Percentiles rank a stretch among this genome's conserved stretches.
Conservation (phyloP, 1,284 basidiomycete genomes). For the Gymnopus androsaceus region DNA sequence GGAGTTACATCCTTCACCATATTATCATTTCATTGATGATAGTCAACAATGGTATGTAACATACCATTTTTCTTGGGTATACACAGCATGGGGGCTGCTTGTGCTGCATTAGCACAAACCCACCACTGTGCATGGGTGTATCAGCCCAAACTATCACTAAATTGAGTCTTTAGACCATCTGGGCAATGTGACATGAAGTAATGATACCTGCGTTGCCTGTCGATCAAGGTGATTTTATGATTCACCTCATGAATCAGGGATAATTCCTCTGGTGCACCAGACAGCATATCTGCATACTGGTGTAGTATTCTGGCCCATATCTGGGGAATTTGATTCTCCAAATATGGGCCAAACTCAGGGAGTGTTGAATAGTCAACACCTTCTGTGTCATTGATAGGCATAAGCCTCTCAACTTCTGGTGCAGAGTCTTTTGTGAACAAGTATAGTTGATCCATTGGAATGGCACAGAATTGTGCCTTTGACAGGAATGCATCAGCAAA, state of each 20-base stretch:
- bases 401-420: neutral
- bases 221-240: conserved; percentile 33
- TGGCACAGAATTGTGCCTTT: neutral
- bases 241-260: conserved; percentile 31
- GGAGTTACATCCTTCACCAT: too few relatives aligned
- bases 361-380: neutral
- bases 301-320: conserved; percentile 23
- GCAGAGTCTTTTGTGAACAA: neutral
- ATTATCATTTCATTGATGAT: too few relatives aligned
- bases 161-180: too few relatives aligned
- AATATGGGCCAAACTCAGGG: conserved; percentile 2
- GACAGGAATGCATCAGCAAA: too few relatives aligned
- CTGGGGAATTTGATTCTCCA: conserved; percentile 18
- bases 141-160: too few relatives aligned
- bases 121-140: too few relatives aligned
- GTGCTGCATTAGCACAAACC: too few relatives aligned
- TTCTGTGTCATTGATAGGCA: neutral
- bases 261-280: conserved; percentile 22
- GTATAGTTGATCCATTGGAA: neutral
- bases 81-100: too few relatives aligned
- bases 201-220: conserved; percentile 25
- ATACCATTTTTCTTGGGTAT: too few relatives aligned
- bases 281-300: conserved; percentile 23
- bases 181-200: conserved; percentile 37
- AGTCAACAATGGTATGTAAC: too few relatives aligned